Evolutionary conservation across 2,329 filamentous ascomycete genomes (phyloP).

Genomic region (Chaetomiaceae sp.): DNA sequence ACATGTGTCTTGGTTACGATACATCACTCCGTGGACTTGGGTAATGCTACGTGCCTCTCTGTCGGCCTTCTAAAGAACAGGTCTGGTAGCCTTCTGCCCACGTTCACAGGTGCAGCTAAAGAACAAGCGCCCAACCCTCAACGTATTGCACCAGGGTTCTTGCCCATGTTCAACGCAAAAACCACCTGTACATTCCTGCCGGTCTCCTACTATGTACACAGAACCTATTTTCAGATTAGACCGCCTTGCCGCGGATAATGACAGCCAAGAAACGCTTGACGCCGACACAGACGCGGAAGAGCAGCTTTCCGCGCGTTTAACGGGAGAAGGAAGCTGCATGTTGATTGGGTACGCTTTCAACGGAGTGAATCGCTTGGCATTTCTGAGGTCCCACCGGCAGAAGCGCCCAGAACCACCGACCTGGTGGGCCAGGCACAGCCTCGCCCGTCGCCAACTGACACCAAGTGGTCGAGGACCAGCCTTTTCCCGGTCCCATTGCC

Average conservation of each 20-base stretch:
- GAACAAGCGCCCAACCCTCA: too few species aligned
- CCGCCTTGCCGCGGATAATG: background rate
- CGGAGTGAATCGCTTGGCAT: constrained; percentile 3
- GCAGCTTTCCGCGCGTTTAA: constrained; percentile 3
- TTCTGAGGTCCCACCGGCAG: background rate
- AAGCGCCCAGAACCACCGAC: constrained; percentile 21
- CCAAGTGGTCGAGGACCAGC: constrained; percentile 3
- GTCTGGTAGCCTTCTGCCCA: too few species aligned
- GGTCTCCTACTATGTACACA: too few species aligned
- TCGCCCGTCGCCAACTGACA: constrained; percentile 10
- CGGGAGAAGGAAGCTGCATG: background rate
- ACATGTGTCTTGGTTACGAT: too few species aligned
- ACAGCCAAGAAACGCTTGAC: background rate
- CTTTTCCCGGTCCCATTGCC: constrained; percentile 1
- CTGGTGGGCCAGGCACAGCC: constrained; percentile 14
- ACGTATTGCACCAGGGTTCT: too few species aligned
- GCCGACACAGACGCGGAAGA: constrained; percentile 1
- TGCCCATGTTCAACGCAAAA: too few species aligned
- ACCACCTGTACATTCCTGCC: too few species aligned
- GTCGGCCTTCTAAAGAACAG: too few species aligned
- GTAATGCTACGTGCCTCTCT: too few species aligned
- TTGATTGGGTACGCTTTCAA: constrained; percentile 19
- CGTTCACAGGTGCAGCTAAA: too few species aligned
- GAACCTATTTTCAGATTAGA: background rate
- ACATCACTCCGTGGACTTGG: too few species aligned